Conservation (phyloP, 441 rosid genomes). For the Aquilaria agallochum region DNA sequence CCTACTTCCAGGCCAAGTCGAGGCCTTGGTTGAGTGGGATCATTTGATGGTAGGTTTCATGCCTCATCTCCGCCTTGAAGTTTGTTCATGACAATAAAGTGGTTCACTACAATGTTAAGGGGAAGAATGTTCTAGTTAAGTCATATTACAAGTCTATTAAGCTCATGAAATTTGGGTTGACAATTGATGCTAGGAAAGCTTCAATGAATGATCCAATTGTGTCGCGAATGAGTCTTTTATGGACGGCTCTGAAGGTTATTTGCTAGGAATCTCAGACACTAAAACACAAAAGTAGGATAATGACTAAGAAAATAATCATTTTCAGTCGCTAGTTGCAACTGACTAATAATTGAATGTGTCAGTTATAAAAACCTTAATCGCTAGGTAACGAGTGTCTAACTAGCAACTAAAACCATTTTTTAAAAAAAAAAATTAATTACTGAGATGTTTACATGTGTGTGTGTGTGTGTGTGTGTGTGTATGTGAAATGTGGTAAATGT, state of each 20-base stretch:
- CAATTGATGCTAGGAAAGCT: conserved; percentile 13
- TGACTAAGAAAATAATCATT: too few relatives aligned
- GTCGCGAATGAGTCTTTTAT: conserved; percentile 78
- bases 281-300: too few relatives aligned
- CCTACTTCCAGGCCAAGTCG: conserved; percentile 11
- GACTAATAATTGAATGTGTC: too few relatives aligned
- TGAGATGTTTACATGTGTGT: too few relatives aligned
- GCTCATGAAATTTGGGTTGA: conserved; percentile 76
- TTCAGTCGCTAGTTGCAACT: too few relatives aligned
- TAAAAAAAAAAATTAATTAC: too few relatives aligned
- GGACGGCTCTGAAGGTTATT: conserved; percentile 95
- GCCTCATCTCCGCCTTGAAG: conserved; percentile 49
- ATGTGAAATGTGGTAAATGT: too few relatives aligned
- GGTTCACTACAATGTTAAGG: conserved; percentile 78
- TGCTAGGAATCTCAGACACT: conserved; percentile 49
- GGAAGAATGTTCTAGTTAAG: conserved; percentile 48
- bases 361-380: too few relatives aligned
- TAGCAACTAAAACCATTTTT: too few relatives aligned
- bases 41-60: conserved; percentile 38
- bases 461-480: too few relatives aligned
- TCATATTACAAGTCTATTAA: conserved; percentile 27
- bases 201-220: neutral
- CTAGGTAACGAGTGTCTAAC: too few relatives aligned
- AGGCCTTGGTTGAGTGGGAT: conserved; percentile 35
- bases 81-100: conserved; percentile 48